These are phyloP conservation scores for Stygiomarasmius scandens DNA, from an alignment of 1,284 basidiomycete genomes.

Conservation along the genomic window DNA sequence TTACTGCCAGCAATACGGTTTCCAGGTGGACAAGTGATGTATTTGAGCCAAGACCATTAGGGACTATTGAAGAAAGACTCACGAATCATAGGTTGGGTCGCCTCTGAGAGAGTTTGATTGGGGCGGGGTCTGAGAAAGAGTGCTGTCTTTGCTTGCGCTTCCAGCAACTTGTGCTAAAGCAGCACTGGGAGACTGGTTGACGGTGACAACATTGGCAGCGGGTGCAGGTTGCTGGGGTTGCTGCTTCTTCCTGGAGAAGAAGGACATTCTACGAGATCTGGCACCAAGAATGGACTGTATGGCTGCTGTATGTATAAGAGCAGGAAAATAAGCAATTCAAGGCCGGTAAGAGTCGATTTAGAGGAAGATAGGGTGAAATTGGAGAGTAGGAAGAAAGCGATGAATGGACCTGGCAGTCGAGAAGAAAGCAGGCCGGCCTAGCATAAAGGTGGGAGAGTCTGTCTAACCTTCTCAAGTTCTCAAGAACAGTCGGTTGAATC, in stretches of 20 bases:
- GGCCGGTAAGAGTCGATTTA: background rate
- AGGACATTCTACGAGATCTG: slow-evolving; percentile 80
- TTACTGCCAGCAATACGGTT: slow-evolving; percentile 2
- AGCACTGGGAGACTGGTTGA: slow-evolving; percentile 63
- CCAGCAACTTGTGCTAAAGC: slow-evolving; percentile 60
- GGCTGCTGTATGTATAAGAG: slow-evolving; percentile 22
- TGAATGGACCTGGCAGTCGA: background rate
- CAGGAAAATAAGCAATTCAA: background rate
- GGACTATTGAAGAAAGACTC: background rate
- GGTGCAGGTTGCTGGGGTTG: slow-evolving; percentile 41
- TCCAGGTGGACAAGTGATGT: background rate
- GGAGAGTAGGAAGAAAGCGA: background rate
- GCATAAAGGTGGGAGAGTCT: background rate
- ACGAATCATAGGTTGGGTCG: slow-evolving; percentile 8
- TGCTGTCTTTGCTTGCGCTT: slow-evolving; percentile 26
- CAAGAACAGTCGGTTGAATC: background rate
- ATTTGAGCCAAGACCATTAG: background rate
- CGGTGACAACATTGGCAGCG: slow-evolving; percentile 47
- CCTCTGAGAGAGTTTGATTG: slow-evolving; percentile 21
- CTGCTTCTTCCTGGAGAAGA: slow-evolving; percentile 85
- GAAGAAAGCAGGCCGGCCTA: slow-evolving; percentile 9
- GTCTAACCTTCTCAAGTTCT: background rate
- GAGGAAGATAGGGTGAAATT: background rate
- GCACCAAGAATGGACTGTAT: slow-evolving; percentile 59
- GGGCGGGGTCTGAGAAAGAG: slow-evolving; percentile 28